Percentiles rank a stretch among this genome's conserved stretches.
Evolutionary conservation across 192 early-diverging fungal genomes (phyloP).

Genomic region (Podila epicladia): DNA sequence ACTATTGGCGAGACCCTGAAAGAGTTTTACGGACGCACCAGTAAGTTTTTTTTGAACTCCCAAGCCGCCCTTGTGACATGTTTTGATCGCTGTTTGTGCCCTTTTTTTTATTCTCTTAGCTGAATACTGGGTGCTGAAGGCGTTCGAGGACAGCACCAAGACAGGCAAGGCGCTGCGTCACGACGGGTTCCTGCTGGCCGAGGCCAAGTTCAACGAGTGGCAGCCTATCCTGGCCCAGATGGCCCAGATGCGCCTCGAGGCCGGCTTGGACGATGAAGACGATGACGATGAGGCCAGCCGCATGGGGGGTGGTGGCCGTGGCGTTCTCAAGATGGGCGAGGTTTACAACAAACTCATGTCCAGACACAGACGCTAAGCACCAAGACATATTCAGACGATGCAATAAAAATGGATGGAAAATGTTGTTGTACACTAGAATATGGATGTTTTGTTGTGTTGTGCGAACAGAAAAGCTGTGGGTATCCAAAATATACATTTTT

Average conservation of each 20-base stretch:
- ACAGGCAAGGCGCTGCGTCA: constrained; percentile 57
- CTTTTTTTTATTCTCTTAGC: constrained; percentile 9
- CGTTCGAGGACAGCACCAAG: constrained; percentile 51
- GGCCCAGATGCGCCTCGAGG: constrained; percentile 54
- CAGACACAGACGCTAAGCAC: constrained; percentile 32
- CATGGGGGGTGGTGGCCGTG: constrained; percentile 25
- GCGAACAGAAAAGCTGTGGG: background rate
- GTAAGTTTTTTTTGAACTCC: constrained; percentile 24
- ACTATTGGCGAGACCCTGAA: constrained; percentile 53
- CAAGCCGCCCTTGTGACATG: background rate
- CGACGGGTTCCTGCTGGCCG: constrained; percentile 56
- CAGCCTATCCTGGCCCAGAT: constrained; percentile 57
- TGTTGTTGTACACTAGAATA: background rate
- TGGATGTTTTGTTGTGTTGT: background rate
- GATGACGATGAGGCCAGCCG: constrained; percentile 30
- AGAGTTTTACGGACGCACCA: constrained; percentile 59
- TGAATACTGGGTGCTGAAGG: constrained; percentile 54
- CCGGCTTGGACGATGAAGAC: constrained; percentile 50
- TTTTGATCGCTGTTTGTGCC: background rate
- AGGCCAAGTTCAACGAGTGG: constrained; percentile 55
- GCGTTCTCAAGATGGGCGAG: constrained; percentile 45
- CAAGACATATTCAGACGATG: too few species aligned
- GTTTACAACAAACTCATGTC: constrained; percentile 51
- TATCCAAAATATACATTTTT: background rate
- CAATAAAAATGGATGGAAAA: too few species aligned